Percentiles rank a stretch among this genome's conserved stretches.
Conservation (phyloP, 306 rosid genomes). For the Lotus japonicus region DNA sequence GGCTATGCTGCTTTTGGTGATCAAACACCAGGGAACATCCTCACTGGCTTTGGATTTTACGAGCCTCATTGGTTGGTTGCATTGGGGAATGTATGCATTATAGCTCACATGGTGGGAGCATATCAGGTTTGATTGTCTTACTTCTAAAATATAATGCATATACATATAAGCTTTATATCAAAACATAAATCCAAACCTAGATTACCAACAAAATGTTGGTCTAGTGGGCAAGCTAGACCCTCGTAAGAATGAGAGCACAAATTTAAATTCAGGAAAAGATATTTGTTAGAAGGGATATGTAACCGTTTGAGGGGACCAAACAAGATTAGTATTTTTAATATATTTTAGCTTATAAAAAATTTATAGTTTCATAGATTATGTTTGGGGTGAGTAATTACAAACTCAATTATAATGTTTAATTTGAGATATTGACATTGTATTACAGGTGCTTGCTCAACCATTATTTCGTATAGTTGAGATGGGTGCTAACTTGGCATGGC, state of each 20-base stretch:
- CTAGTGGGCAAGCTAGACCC: too few species aligned
- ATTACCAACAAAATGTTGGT: too few species aligned
- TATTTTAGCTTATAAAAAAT: too few species aligned
- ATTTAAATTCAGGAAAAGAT: too few species aligned
- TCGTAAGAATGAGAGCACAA: too few species aligned
- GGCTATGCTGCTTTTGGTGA: slow-evolving; percentile 74
- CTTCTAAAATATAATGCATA: neutral
- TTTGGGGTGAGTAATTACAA: neutral
- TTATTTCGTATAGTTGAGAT: slow-evolving; percentile 38
- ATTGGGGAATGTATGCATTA: slow-evolving; percentile 44
- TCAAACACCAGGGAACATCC: slow-evolving; percentile 52
- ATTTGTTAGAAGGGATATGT: too few species aligned
- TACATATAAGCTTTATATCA: too few species aligned
- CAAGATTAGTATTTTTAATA: too few species aligned
- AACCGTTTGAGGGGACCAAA: too few species aligned
- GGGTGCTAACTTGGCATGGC: slow-evolving; percentile 43
- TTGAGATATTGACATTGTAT: neutral
- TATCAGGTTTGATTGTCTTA: slow-evolving; percentile 36
- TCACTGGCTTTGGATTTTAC: slow-evolving; percentile 57
- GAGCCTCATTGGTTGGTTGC: slow-evolving; percentile 51
- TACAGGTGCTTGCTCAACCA: slow-evolving; percentile 51
- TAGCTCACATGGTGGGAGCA: slow-evolving; percentile 57
- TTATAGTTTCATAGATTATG: too few species aligned
- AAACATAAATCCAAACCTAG: too few species aligned
- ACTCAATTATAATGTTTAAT: neutral